A percentile compares a stretch with the other conserved stretches of the same genome.
Conservation (phyloP, 2,329 filamentous ascomycete genomes). For the Biscogniauxia sp. region DNA sequence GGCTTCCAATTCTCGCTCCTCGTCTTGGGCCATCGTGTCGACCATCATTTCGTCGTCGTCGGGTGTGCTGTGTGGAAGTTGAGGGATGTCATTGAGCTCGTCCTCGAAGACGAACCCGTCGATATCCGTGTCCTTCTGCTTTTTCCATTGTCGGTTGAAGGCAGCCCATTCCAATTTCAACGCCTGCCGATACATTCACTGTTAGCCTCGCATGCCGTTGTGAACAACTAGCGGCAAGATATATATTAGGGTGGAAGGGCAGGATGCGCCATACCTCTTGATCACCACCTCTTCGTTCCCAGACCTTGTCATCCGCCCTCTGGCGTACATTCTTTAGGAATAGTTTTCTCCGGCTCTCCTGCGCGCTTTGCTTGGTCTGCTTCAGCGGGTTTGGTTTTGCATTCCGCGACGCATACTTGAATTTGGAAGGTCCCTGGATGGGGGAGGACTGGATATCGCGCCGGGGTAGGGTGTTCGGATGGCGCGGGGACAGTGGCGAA, state of each 20-base stretch:
- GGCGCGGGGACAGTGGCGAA: slow-evolving; percentile 41
- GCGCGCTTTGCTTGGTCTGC: slow-evolving; percentile 58
- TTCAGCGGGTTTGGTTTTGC: slow-evolving; percentile 63
- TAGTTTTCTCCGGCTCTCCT: slow-evolving; percentile 62
- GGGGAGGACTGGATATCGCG: slow-evolving; percentile 41
- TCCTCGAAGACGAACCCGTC: slow-evolving; percentile 45
- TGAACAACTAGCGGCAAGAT: not conserved
- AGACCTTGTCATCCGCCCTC: slow-evolving; percentile 57
- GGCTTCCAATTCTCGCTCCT: slow-evolving; percentile 58
- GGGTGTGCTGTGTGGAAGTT: slow-evolving; percentile 29
- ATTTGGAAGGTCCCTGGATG: slow-evolving; percentile 24
- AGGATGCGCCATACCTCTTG: slow-evolving; percentile 46
- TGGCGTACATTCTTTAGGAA: slow-evolving; percentile 68
- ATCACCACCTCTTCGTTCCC: slow-evolving; percentile 61
- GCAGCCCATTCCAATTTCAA: slow-evolving; percentile 43
- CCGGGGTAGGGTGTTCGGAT: slow-evolving; percentile 41
- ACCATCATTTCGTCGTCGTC: slow-evolving; percentile 50
- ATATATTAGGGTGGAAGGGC: not conserved
- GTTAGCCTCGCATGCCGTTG: not conserved
- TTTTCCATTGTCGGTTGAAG: slow-evolving; percentile 36
- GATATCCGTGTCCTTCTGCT: slow-evolving; percentile 39
- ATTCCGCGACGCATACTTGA: slow-evolving; percentile 52
- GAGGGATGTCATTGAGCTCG: slow-evolving; percentile 51
- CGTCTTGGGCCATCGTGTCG: slow-evolving; percentile 48
- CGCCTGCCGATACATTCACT: slow-evolving; percentile 26